Conservation (phyloP, 1,139 yeast species). For the Yamadazyma songkhlaensis region DNA sequence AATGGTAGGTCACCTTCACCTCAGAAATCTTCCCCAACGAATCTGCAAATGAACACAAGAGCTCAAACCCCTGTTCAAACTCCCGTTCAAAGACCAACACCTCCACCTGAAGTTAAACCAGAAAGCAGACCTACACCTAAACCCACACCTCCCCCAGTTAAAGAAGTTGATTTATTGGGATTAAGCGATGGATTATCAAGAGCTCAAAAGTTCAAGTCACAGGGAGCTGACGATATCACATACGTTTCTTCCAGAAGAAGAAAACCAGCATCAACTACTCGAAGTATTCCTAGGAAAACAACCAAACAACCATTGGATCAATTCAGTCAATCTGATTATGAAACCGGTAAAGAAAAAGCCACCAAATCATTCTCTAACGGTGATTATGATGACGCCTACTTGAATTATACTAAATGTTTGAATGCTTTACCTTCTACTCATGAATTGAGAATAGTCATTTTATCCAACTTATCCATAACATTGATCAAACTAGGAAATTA, state of each 20-base stretch:
- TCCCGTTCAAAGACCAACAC: constrained; percentile 6
- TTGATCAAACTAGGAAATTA: constrained; percentile 73
- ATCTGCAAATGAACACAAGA: neutral
- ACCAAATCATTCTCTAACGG: constrained; percentile 69
- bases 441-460: constrained; percentile 62
- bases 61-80: neutral
- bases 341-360: constrained; percentile 59
- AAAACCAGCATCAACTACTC: constrained; percentile 4
- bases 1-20: neutral
- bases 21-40: neutral
- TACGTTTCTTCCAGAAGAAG: constrained; percentile 19
- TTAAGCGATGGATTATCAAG: constrained; percentile 12
- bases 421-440: constrained; percentile 63
- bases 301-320: constrained; percentile 28
- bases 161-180: constrained; percentile 27
- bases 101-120: neutral
- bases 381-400: constrained; percentile 70
- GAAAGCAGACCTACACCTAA: neutral
- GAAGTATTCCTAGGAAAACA: constrained; percentile 11
- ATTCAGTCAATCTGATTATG: constrained; percentile 49
- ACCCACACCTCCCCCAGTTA: neutral
- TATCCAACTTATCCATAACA: constrained; percentile 75
- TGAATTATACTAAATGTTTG: constrained; percentile 60
- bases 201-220: constrained; percentile 19
- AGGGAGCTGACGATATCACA: constrained; percentile 9